Conservation (phyloP, 805 yeast species). For the Metschnikowia noctiluminum region DNA sequence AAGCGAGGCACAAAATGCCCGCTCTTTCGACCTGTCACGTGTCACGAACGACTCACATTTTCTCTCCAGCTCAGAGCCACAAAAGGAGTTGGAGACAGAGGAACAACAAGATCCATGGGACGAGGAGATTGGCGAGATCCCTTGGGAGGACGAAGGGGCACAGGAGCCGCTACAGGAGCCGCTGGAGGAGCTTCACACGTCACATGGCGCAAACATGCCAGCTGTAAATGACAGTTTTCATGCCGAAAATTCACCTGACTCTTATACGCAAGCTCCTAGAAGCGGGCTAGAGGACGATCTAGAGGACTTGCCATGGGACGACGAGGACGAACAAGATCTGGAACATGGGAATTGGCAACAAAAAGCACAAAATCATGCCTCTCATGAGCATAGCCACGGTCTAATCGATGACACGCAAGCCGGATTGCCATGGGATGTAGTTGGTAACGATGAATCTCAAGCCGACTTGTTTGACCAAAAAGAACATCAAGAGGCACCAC, state of each 20-base stretch:
- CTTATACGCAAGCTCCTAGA: neutral
- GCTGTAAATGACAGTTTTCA: neutral
- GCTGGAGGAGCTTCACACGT: neutral
- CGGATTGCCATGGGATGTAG: no score
- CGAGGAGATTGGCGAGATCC: constrained; percentile 16
- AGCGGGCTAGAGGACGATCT: constrained; percentile 1
- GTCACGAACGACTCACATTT: neutral
- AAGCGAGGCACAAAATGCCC: neutral
- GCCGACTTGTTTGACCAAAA: neutral
- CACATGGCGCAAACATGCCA: neutral
- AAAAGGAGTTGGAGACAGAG: neutral
- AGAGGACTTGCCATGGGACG: constrained; percentile 15
- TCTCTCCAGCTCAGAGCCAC: neutral
- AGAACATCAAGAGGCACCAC: neutral
- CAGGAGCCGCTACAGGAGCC: constrained; percentile 1
- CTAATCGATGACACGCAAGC: no score
- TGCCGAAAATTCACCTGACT: neutral
- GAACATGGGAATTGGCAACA: neutral
- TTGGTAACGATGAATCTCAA: no score
- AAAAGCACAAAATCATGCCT: neutral
- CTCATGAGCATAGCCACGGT: neutral
- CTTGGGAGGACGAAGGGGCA: constrained; percentile 17
- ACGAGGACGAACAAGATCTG: neutral
- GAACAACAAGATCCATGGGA: constrained; percentile 15
- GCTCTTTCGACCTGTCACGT: neutral